Evolutionary conservation across 352 stramenopile genomes (phyloP), one percentile per base, ranked within the genome.

Genomic region (Nothophytophthora sp.): DNA sequence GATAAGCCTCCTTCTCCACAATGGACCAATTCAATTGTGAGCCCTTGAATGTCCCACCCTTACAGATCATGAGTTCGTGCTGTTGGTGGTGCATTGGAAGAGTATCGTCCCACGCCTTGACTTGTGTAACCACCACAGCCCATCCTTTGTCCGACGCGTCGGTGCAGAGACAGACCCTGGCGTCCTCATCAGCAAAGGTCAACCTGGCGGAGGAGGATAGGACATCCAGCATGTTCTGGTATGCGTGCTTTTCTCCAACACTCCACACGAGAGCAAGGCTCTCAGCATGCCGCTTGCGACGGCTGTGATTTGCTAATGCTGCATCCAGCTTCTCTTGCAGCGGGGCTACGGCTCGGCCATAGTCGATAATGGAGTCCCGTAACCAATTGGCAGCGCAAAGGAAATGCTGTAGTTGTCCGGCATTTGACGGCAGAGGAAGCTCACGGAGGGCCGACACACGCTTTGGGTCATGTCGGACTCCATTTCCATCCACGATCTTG

Each of bases 301-400:
- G 16, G 5, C 33, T 36, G 1, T 27, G 22, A 5, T 28, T 5
- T 6, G 28, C 20, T 7, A 63, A 24, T 5, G n/a, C 33, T n/a
- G 34, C 9, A 19, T 46, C 45, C 33, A 55, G 19, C 3, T 48
- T 27, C 20, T 13, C 15, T 19, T 60, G 39, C 8, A 66, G 50
- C 23, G 42, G 46, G 15, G 19, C 29, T 16, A 35, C 20, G 19
- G 34, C 22, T 11, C 40, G 40, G n/a, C 36, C 44, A 20, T 50
- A 66, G 19, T 55, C 50, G 10, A 53, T 24, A 16, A 66, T 30
- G 20, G 37, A 49, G 4, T 66, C 38, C 0, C 48, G 18, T 22
- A 66, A n/a, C 48, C 56, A 60, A 25, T 55, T 60, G 9, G 22
- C 20, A 11, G 48, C 40, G n/a, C 39, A 66, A 2, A 60, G 16